Evolutionary conservation across 2,329 filamentous ascomycete genomes (phyloP).

Genomic region (Sclerotinia minor): DNA sequence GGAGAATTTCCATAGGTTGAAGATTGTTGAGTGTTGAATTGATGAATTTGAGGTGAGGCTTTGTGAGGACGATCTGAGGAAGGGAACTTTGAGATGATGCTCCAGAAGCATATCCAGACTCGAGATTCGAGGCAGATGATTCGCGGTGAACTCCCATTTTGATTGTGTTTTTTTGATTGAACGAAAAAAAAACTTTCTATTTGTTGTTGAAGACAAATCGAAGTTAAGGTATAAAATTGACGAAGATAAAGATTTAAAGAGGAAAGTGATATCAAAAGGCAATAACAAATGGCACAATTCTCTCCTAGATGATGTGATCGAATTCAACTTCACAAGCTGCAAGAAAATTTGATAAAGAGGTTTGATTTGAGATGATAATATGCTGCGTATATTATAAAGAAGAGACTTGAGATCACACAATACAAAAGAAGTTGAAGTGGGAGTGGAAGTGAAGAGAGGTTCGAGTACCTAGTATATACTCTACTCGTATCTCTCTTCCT

Average conservation of each 20-base stretch:
- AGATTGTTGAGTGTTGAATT: constrained; percentile 87
- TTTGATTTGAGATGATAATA: neutral
- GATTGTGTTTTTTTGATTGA: constrained; percentile 17
- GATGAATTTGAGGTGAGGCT: constrained; percentile 83
- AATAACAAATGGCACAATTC: constrained; percentile 18
- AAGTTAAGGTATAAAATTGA: neutral
- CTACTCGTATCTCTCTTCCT: neutral
- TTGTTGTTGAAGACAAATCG: neutral
- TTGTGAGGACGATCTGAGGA: constrained; percentile 81
- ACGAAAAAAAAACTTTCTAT: constrained; percentile 4
- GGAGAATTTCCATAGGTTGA: constrained; percentile 85
- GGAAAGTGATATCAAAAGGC: constrained; percentile 1
- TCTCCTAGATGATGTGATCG: constrained; percentile 20
- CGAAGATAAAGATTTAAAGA: neutral
- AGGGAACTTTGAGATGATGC: constrained; percentile 62
- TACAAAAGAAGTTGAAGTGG: neutral
- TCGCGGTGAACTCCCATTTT: constrained; percentile 37
- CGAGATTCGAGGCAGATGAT: constrained; percentile 49
- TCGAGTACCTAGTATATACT: constrained; percentile 20
- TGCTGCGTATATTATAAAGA: constrained; percentile 6
- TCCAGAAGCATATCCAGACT: constrained; percentile 80
- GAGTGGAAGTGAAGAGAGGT: neutral
- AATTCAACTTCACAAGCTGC: neutral
- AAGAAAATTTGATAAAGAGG: neutral
- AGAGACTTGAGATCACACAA: constrained; percentile 3